Percentiles rank a stretch among this genome's conserved stretches.
Conservation (phyloP, 1,284 basidiomycete genomes). For the Ceratobasidium sp. region DNA sequence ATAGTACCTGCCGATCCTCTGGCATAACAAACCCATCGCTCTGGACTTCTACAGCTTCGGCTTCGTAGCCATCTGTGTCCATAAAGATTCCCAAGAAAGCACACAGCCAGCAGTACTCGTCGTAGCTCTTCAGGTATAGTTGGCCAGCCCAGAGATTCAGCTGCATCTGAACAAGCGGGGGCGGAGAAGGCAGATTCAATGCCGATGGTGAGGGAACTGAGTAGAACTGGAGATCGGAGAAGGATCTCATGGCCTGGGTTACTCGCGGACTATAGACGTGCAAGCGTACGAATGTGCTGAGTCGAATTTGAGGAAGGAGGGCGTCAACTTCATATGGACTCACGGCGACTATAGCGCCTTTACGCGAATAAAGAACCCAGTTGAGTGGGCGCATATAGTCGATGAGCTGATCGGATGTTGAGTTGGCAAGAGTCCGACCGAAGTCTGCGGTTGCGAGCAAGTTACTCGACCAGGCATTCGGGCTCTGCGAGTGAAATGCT, state of each 20-base stretch:
- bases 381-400: slow-evolving; percentile 42
- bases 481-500: neutral
- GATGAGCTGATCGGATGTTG: neutral
- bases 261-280: slow-evolving; percentile 60
- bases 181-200: neutral
- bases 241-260: slow-evolving; percentile 54
- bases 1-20: neutral
- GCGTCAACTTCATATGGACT: slow-evolving; percentile 60
- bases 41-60: neutral
- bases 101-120: slow-evolving; percentile 54
- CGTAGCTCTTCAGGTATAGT: slow-evolving; percentile 55
- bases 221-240: slow-evolving; percentile 48
- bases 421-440: slow-evolving; percentile 47
- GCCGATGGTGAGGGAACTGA: slow-evolving; percentile 45
- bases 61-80: neutral
- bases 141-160: slow-evolving; percentile 61
- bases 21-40: neutral
- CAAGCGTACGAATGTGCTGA: slow-evolving; percentile 54
- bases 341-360: slow-evolving; percentile 52
- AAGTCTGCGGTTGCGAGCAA: slow-evolving; percentile 50
- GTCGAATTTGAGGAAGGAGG: slow-evolving; percentile 57
- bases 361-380: slow-evolving; percentile 57
- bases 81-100: slow-evolving; percentile 54
- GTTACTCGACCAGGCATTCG: neutral
- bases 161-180: slow-evolving; percentile 47